A percentile compares a stretch with the other conserved stretches of the same genome.
Evolutionary conservation across 805 yeast genomes (phyloP).

Genomic region (Candida germanica): DNA sequence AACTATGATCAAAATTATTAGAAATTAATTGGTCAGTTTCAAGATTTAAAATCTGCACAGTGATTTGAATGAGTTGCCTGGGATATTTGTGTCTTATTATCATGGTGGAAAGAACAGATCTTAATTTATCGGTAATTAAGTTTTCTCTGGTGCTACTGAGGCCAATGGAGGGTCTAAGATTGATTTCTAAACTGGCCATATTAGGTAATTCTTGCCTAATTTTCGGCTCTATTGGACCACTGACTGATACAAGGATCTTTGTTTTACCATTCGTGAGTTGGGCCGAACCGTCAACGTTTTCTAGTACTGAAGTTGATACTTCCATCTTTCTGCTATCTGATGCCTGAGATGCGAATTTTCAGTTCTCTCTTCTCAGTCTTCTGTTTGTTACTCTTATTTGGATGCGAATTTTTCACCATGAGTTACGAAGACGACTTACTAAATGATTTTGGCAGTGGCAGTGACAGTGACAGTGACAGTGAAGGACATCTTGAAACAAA

Average conservation of each 20-base stretch:
- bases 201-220: slow-evolving; percentile 82
- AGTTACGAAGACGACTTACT: slow-evolving; percentile 42
- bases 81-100: slow-evolving; percentile 69
- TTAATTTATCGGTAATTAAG: slow-evolving; percentile 66
- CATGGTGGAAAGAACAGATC: slow-evolving; percentile 56
- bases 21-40: slow-evolving; percentile 18
- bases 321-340: slow-evolving; percentile 6
- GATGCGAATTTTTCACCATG: slow-evolving; percentile 8
- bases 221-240: slow-evolving; percentile 89
- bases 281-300: slow-evolving; percentile 80
- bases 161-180: slow-evolving; percentile 76
- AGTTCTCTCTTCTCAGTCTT: not conserved
- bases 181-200: slow-evolving; percentile 70
- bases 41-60: slow-evolving; percentile 37
- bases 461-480: slow-evolving; percentile 1
- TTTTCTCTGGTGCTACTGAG: slow-evolving; percentile 74
- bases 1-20: slow-evolving; percentile 22
- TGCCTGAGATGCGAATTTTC: slow-evolving; percentile 5
- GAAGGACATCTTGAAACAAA: not conserved
- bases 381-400: not conserved
- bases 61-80: slow-evolving; percentile 54
- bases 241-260: slow-evolving; percentile 68
- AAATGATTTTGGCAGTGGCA: slow-evolving; percentile 37
- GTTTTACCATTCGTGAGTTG: slow-evolving; percentile 49
- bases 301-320: slow-evolving; percentile 33